Conservation (phyloP, 2,329 filamentous ascomycete genomes). For the Diaporthe citri region DNA sequence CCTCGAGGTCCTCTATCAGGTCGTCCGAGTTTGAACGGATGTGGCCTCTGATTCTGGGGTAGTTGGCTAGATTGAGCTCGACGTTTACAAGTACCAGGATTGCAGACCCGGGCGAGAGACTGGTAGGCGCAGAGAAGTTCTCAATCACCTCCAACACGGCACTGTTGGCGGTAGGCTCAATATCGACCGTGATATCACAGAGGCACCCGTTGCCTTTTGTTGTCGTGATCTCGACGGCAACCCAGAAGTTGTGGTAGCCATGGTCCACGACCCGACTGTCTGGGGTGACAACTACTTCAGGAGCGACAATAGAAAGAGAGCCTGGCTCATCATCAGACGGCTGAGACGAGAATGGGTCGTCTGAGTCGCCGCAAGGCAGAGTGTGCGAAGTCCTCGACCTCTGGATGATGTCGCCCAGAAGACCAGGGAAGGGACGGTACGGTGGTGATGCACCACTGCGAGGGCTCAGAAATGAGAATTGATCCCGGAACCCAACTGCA, state of each 20-base stretch:
- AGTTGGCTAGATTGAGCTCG: constrained; percentile 47
- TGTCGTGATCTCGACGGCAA: constrained; percentile 36
- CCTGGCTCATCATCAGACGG: background rate
- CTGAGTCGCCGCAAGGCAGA: background rate
- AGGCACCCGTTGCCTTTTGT: constrained; percentile 36
- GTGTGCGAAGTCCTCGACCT: constrained; percentile 19
- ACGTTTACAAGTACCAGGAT: constrained; percentile 64
- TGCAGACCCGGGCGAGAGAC: constrained; percentile 57
- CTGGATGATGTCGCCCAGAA: constrained; percentile 34
- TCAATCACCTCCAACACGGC: constrained; percentile 61
- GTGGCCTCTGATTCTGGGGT: constrained; percentile 42
- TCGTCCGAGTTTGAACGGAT: constrained; percentile 62
- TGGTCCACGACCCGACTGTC: constrained; percentile 33
- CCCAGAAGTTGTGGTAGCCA: constrained; percentile 37
- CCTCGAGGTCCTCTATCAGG: constrained; percentile 70
- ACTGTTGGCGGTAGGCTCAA: constrained; percentile 35
- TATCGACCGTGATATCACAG: constrained; percentile 24
- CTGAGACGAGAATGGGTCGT: constrained; percentile 25
- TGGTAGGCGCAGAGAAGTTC: constrained; percentile 58
- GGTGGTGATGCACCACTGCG: constrained; percentile 11
- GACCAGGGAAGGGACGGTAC: constrained; percentile 34
- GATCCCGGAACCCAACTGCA: constrained; percentile 34
- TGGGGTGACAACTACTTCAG: constrained; percentile 34
- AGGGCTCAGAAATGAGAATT: constrained; percentile 26
- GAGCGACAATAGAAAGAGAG: constrained; percentile 5